Conservation (phyloP, 1,284 basidiomycete genomes). For the Ceratobasidium sp. region DNA sequence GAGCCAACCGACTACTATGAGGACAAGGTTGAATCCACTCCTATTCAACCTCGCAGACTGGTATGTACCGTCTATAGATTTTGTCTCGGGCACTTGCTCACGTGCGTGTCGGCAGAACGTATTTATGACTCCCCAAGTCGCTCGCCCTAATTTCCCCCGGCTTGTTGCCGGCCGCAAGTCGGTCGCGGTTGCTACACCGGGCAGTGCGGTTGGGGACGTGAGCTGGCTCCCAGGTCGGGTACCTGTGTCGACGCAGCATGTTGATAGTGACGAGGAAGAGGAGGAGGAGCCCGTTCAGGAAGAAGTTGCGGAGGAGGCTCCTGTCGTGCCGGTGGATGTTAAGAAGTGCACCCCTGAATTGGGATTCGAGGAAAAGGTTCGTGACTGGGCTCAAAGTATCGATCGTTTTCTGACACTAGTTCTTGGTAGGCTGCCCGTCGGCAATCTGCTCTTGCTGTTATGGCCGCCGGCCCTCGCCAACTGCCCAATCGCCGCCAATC, state of each 20-base stretch:
- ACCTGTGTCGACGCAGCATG: slow-evolving; percentile 27
- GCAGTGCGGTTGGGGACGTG: slow-evolving; percentile 6
- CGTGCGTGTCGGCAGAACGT: slow-evolving; percentile 8
- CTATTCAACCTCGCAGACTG: slow-evolving; percentile 30
- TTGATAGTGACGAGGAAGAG: slow-evolving; percentile 35
- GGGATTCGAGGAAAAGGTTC: slow-evolving; percentile 34
- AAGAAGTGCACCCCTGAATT: slow-evolving; percentile 1
- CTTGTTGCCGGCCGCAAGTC: slow-evolving; percentile 38
- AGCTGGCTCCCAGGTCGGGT: slow-evolving; percentile 45
- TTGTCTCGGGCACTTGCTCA: not conserved
- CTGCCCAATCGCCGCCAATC: slow-evolving; percentile 36
- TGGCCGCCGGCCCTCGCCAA: slow-evolving; percentile 41
- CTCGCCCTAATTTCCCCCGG: slow-evolving; percentile 38
- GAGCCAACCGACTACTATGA: slow-evolving; percentile 9
- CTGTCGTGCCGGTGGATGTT: not conserved
- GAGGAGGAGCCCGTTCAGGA: not conserved
- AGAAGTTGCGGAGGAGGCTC: not conserved
- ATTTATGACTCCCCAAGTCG: slow-evolving; percentile 43
- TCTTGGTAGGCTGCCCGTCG: slow-evolving; percentile 35
- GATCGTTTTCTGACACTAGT: not conserved
- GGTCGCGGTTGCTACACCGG: slow-evolving; percentile 22
- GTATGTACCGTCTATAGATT: not conserved
- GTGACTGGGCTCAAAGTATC: not conserved
- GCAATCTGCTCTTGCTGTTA: slow-evolving; percentile 39
- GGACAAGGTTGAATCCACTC: slow-evolving; percentile 24